These are phyloP conservation scores for Baudoinia panamericana DNA, from an alignment of 495 filamentous ascomycete genomes.

Conservation along the genomic window DNA sequence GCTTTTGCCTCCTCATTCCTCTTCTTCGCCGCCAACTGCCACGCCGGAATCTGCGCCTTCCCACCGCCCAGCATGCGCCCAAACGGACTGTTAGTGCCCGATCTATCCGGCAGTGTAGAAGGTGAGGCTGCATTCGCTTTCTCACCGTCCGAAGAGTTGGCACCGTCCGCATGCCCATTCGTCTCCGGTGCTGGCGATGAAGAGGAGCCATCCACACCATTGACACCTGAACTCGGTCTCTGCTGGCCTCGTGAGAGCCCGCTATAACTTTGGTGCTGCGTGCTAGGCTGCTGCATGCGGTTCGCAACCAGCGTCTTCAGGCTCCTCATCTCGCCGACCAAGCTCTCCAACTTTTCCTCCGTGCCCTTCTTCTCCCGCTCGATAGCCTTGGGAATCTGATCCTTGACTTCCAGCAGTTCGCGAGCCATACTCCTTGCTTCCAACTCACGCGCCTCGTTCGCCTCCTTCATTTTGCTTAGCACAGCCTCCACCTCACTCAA, in stretches of 20 bases:
- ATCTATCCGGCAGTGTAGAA: slow-evolving; percentile 23
- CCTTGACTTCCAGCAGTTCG: slow-evolving; percentile 69
- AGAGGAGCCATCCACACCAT: too few relatives aligned
- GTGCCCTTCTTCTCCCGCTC: slow-evolving; percentile 72
- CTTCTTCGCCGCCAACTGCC: slow-evolving; percentile 71
- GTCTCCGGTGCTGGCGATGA: slow-evolving; percentile 7
- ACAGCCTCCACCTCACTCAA: slow-evolving; percentile 74
- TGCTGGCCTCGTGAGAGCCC: too few relatives aligned
- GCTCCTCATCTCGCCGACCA: slow-evolving; percentile 80
- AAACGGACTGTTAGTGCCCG: slow-evolving; percentile 24
- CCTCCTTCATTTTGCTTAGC: slow-evolving; percentile 63
- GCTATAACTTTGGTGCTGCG: too few relatives aligned
- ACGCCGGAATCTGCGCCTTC: slow-evolving; percentile 57
- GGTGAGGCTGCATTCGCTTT: neutral
- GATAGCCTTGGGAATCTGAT: slow-evolving; percentile 75
- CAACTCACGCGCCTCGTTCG: slow-evolving; percentile 65
- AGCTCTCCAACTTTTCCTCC: slow-evolving; percentile 67
- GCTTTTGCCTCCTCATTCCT: slow-evolving; percentile 34
- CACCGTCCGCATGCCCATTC: slow-evolving; percentile 1
- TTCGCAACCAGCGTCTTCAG: slow-evolving; percentile 78
- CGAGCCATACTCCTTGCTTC: slow-evolving; percentile 75
- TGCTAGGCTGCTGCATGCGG: slow-evolving; percentile 41
- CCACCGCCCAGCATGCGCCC: slow-evolving; percentile 38
- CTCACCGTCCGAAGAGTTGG: neutral
- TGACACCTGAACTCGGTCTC: too few relatives aligned